Conservation (phyloP, 805 yeast genomes). For the Kurtzmaniella cleridarum region DNA sequence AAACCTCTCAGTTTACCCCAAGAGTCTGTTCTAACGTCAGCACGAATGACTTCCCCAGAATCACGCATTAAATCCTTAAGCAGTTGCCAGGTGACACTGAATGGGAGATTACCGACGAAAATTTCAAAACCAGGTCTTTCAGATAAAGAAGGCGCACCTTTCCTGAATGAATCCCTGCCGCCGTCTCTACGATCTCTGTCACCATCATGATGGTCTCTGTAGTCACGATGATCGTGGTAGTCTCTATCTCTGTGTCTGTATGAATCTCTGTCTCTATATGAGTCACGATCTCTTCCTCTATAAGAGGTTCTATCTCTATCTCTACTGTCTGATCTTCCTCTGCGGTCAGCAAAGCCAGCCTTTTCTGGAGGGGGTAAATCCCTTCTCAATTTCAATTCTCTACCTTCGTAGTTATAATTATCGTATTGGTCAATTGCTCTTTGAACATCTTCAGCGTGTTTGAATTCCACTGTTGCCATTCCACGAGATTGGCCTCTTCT, state of each 20-base stretch:
- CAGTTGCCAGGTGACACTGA: constrained; percentile 75
- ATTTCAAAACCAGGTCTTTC: constrained; percentile 49
- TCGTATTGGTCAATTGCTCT: constrained; percentile 68
- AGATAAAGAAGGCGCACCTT: constrained; percentile 6
- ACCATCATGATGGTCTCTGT: constrained; percentile 7
- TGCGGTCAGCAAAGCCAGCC: constrained; percentile 13
- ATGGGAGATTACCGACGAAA: constrained; percentile 80
- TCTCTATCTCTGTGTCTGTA: constrained; percentile 4
- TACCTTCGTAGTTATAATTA: constrained; percentile 59
- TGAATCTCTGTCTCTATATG: constrained; percentile 7
- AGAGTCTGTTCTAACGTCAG: constrained; percentile 64
- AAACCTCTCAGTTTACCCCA: constrained; percentile 80
- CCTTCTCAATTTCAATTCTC: constrained; percentile 84
- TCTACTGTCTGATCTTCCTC: constrained; percentile 10
- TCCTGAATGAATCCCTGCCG: constrained; percentile 2
- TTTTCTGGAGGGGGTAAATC: constrained; percentile 77
- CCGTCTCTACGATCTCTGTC: constrained; percentile 12
- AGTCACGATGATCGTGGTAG: not conserved
- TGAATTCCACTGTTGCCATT: constrained; percentile 87
- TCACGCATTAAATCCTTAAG: constrained; percentile 78
- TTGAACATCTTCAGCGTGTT: constrained; percentile 56
- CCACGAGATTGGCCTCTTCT: constrained; percentile 79
- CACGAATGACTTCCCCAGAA: constrained; percentile 74
- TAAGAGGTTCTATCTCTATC: constrained; percentile 15
- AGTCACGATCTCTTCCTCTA: constrained; percentile 12